These are phyloP conservation scores for Anisodus tanguticus DNA, from an alignment of 257 asterid species.

Conservation along the genomic window DNA sequence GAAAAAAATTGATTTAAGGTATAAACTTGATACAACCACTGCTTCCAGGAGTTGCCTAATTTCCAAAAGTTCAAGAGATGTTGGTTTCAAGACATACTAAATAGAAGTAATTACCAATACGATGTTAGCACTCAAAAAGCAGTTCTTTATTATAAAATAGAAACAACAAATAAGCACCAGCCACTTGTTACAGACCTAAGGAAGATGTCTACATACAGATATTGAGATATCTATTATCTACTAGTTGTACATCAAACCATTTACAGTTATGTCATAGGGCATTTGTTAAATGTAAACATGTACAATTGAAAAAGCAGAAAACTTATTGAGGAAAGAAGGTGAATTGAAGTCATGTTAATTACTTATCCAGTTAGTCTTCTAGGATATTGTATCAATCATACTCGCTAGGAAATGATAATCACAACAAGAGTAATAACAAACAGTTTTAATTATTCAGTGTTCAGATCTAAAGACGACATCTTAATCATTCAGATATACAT, in stretches of 20 bases:
- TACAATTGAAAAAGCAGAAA: conserved; percentile 1
- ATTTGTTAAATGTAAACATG: neutral
- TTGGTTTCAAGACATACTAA: conserved; percentile 18
- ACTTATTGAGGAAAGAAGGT: neutral
- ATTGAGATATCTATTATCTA: too few relatives aligned
- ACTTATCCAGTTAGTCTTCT: neutral
- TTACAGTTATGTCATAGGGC: neutral
- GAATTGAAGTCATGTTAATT: neutral
- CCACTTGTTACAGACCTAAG: neutral
- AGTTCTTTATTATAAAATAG: neutral
- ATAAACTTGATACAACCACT: neutral
- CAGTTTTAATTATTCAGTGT: neutral
- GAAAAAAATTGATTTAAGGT: neutral
- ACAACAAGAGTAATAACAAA: neutral
- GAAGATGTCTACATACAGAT: neutral
- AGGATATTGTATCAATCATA: neutral
- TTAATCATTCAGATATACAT: neutral
- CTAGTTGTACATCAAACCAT: neutral
- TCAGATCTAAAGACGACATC: neutral
- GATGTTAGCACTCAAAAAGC: neutral
- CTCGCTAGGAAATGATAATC: conserved; percentile 17
- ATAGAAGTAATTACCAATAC: neutral
- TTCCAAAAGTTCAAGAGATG: neutral
- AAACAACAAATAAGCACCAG: conserved; percentile 10
- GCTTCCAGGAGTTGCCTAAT: neutral